phyloP scores from a whole-genome alignment of 768 basidiomycete species.

The Tulasnella sp. region DNA sequence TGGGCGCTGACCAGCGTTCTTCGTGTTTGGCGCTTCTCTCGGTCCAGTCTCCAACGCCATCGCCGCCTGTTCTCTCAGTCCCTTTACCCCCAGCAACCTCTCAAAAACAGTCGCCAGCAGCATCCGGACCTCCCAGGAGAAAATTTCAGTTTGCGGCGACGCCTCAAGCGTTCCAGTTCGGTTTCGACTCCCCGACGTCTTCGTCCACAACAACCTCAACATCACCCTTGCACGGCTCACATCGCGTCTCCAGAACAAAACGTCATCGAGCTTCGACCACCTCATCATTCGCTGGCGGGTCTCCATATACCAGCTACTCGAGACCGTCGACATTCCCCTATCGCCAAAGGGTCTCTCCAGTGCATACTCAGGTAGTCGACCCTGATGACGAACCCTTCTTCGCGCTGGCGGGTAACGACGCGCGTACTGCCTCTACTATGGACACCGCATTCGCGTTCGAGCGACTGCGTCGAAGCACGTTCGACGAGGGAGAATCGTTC shows the following conservation, averaged over 20 bases:
- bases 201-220: conserved; percentile 6
- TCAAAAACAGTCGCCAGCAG: neutral
- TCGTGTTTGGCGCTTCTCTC: conserved; percentile 6
- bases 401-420: neutral
- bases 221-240: neutral
- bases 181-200: conserved; percentile 6
- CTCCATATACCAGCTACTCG: neutral
- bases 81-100: neutral
- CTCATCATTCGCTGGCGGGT: neutral
- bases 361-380: conserved; percentile 18
- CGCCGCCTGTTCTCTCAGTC: conserved; percentile 26
- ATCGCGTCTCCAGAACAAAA: conserved; percentile 4
- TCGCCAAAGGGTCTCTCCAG: neutral
- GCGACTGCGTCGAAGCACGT: conserved; percentile 21
- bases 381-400: conserved; percentile 24
- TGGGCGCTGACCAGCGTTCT: neutral
- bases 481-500: conserved; percentile 26
- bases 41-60: conserved; percentile 25
- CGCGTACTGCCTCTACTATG: neutral
- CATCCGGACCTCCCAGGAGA: neutral
- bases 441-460: conserved; percentile 18
- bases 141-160: conserved; percentile 21
- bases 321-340: conserved; percentile 14
- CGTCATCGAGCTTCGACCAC: neutral
- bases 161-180: conserved; percentile 14